Evolutionary conservation across 139 green algal genomes (phyloP).

Genomic region (Edaphochlamys debaryana): DNA sequence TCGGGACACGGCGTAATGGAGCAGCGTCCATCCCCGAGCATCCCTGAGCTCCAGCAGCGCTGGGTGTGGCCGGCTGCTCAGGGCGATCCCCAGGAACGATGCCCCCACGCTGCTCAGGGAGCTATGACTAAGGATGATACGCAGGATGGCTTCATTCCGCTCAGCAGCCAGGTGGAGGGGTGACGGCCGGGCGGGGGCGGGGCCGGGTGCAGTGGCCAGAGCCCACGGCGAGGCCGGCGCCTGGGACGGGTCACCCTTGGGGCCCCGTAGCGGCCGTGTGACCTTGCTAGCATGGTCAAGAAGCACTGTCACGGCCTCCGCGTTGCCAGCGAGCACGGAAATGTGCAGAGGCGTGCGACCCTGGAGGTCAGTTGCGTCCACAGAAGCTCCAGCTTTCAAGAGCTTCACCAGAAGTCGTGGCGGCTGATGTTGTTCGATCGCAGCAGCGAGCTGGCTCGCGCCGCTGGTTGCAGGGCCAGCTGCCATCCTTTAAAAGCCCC

Average conservation of each 20-base stretch:
- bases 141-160: background rate
- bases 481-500: too few relatives aligned
- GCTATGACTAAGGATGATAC: constrained; percentile 1
- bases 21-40: constrained; percentile 9
- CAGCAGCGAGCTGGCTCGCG: too few relatives aligned
- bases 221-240: background rate
- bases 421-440: too few relatives aligned
- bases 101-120: background rate
- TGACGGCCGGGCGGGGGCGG: background rate
- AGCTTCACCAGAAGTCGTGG: too few relatives aligned
- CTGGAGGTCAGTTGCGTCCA: too few relatives aligned
- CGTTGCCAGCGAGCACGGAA: too few relatives aligned
- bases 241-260: too few relatives aligned
- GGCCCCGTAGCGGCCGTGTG: too few relatives aligned
- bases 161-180: constrained; percentile 22
- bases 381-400: background rate
- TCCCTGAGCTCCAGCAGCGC: constrained; percentile 16
- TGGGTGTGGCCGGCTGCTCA: constrained; percentile 3
- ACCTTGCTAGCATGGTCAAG: too few relatives aligned
- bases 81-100: constrained; percentile 19
- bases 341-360: too few relatives aligned
- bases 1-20: constrained; percentile 19
- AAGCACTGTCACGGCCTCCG: too few relatives aligned
- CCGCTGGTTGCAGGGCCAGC: too few relatives aligned
- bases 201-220: background rate